Evolutionary conservation across 805 yeast species (phyloP).

Genomic region (Teunomyces funiuensis): DNA sequence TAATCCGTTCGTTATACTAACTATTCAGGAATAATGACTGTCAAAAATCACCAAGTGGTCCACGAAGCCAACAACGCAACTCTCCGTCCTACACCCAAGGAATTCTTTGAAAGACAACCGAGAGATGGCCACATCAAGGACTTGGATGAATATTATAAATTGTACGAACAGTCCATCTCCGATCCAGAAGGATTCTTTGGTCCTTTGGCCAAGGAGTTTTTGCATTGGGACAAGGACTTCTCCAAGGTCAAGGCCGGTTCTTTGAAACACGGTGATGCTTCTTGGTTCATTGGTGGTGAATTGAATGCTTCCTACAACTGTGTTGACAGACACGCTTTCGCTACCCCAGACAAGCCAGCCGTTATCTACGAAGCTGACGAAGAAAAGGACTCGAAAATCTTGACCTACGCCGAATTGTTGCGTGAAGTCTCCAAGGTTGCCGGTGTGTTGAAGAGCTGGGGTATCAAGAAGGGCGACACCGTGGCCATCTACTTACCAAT

Average conservation of each 20-base stretch:
- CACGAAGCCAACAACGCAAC: constrained; percentile 59
- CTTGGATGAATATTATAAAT: constrained; percentile 63
- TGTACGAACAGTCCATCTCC: constrained; percentile 73
- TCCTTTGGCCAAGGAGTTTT: constrained; percentile 65
- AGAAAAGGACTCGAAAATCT: constrained; percentile 57
- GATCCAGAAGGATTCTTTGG: constrained; percentile 84
- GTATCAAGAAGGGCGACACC: constrained; percentile 78
- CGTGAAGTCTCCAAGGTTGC: constrained; percentile 71
- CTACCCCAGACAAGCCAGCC: constrained; percentile 70
- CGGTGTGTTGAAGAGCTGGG: constrained; percentile 63
- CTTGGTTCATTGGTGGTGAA: constrained; percentile 81
- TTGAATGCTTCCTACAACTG: constrained; percentile 78
- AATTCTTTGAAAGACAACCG: constrained; percentile 60
- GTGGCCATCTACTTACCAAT: constrained; percentile 86
- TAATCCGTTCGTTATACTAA: background rate
- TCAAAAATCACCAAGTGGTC: constrained; percentile 45
- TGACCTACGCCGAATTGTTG: constrained; percentile 71
- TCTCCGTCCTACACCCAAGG: constrained; percentile 52
- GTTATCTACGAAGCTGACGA: constrained; percentile 82
- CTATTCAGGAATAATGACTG: constrained; percentile 22
- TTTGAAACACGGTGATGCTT: constrained; percentile 52
- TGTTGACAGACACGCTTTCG: constrained; percentile 78
- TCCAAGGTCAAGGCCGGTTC: constrained; percentile 63
- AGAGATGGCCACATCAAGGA: constrained; percentile 57
- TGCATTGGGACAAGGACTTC: constrained; percentile 81